Percentiles rank a stretch among this genome's conserved stretches.
Conservation (phyloP, 208 protist species). For the Endotrypanum monterogeii region DNA sequence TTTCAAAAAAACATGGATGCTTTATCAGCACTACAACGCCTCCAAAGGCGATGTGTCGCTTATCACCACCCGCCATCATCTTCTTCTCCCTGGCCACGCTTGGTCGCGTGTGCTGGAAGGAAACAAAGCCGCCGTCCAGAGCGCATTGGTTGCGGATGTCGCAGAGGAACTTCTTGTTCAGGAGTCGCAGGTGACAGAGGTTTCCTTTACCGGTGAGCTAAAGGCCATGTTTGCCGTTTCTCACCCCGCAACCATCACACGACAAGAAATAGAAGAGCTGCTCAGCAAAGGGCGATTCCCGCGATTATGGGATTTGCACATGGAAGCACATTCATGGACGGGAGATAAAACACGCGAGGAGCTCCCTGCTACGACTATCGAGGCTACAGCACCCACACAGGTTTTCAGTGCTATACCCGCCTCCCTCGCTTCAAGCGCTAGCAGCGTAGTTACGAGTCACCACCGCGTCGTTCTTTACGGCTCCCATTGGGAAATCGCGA, state of each 20-base stretch:
- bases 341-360: neutral
- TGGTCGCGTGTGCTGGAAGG: conserved; percentile 24
- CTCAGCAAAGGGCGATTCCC: conserved; percentile 16
- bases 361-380: neutral
- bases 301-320: conserved; percentile 24
- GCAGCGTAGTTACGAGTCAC: conserved; percentile 23
- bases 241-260: conserved; percentile 24
- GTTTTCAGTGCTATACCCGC: neutral
- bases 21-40: conserved; percentile 8
- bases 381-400: neutral
- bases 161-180: conserved; percentile 19
- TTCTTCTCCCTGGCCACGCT: conserved; percentile 23
- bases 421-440: neutral
- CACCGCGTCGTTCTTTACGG: conserved; percentile 52
- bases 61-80: conserved; percentile 15
- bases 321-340: neutral
- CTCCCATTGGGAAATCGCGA: conserved; percentile 30
- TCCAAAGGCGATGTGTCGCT: neutral
- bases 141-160: conserved; percentile 28
- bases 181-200: conserved; percentile 7
- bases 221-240: conserved; percentile 36
- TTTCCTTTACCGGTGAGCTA: conserved; percentile 12
- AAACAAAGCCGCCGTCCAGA: neutral
- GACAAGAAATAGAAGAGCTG: conserved; percentile 16
- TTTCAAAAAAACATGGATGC: conserved; percentile 17